phyloP scores from a whole-genome alignment of 495 filamentous ascomycete species.

The Xylaria flabelliformis region DNA sequence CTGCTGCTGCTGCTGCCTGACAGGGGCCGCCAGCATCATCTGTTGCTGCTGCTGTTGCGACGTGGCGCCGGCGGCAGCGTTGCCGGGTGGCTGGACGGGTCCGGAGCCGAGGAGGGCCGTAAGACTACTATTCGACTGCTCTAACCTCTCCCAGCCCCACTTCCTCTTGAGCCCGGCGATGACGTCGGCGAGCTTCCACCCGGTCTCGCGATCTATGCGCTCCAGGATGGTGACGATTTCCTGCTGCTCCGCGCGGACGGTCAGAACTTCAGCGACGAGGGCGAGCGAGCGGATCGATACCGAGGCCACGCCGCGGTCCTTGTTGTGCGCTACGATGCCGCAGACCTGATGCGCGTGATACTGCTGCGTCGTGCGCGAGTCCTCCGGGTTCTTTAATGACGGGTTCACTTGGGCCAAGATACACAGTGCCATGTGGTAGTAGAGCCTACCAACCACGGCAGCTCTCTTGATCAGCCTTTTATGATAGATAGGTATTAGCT shows the following conservation, averaged over 20 bases:
- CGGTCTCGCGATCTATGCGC: slow-evolving; percentile 74
- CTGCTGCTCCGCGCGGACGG: slow-evolving; percentile 73
- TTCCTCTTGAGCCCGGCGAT: slow-evolving; percentile 70
- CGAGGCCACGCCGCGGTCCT: slow-evolving; percentile 77
- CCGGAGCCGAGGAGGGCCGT: slow-evolving; percentile 29
- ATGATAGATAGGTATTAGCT: no score
- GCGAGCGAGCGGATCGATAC: slow-evolving; percentile 80
- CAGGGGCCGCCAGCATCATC: slow-evolving; percentile 28
- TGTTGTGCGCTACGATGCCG: slow-evolving; percentile 84
- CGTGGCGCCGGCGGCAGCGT: neutral
- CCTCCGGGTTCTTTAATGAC: slow-evolving; percentile 58
- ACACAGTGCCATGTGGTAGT: slow-evolving; percentile 86
- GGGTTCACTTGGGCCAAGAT: slow-evolving; percentile 85
- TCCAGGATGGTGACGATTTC: slow-evolving; percentile 82
- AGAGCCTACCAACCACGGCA: slow-evolving; percentile 81
- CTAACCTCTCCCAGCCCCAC: slow-evolving; percentile 75
- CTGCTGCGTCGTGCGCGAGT: slow-evolving; percentile 72
- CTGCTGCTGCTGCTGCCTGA: neutral
- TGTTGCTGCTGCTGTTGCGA: slow-evolving; percentile 31
- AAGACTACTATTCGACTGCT: slow-evolving; percentile 23
- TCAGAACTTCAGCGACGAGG: slow-evolving; percentile 78
- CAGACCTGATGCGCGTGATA: slow-evolving; percentile 82
- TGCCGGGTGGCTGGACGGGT: neutral
- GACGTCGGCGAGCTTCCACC: slow-evolving; percentile 75
- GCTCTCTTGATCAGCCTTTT: slow-evolving; percentile 80